Base-by-base conservation (phyloP, 306 rosid species). In the Trichosanthes truncata region DNA sequence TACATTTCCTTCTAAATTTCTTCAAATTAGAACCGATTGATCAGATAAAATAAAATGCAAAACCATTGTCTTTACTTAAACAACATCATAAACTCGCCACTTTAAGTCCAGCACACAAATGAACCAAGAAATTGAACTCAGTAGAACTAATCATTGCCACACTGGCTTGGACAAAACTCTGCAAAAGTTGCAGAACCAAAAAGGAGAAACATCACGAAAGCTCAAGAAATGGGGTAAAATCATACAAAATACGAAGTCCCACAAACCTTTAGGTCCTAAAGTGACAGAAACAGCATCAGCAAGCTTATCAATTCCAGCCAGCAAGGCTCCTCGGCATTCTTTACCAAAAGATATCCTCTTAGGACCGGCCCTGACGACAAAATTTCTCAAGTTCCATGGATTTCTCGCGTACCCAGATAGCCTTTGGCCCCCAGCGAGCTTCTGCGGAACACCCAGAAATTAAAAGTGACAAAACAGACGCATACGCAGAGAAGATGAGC, bases 281-380 rank as follows among this genome's bases (percentile, higher is more conserved):
- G 98, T 94, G n/a, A 94, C 87, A 79, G 97, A 92, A 38, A 94
- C 98, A 62, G 97, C 98, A 84, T 92, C 97, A 21, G 97, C 97
- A 45, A 92, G 92, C 87, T 94, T 92, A 86, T 94, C 98, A 77
- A 94, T 92, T 29, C 98, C 98, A 31, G 75, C 69, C 81, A 81
- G 97, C 49, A 94, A 81, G 43, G 87, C 88, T 46, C 88, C 82
- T 55, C 96, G 87, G 81, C 96, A 89, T 61, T 90, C 98, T 81
- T 77, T 85, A 49, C 91, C 97, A 72, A 91, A 88, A 7, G 86
- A 87, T 51, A 94, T 85, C 86, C 55, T 92, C 84, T 92, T 94
- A 33, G 97, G 84, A 46, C 97, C 93, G 14, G 98, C 93, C 36
- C 88, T 85, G 31, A 91, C 86, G 74, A 77, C 87, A n/a, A 74